Evolutionary conservation across 2,329 filamentous ascomycete genomes (phyloP).

Genomic region (Pseudogymnoascus sp.): DNA sequence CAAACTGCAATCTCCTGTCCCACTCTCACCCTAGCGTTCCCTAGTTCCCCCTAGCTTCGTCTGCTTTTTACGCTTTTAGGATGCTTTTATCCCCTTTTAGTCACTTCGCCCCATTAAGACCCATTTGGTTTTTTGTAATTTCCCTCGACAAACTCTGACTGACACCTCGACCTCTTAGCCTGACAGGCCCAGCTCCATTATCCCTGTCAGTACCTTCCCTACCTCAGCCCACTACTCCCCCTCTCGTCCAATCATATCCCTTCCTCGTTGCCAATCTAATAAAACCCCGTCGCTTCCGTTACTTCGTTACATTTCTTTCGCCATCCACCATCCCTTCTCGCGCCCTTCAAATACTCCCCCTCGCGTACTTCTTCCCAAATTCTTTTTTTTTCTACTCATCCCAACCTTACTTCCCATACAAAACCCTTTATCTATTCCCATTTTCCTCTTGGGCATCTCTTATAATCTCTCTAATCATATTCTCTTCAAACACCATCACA

Average conservation of each 20-base stretch:
- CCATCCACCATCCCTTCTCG: conserved; percentile 6
- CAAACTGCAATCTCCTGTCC: neutral
- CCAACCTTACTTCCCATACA: conserved; percentile 3
- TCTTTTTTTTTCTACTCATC: conserved; percentile 9
- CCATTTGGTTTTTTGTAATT: neutral
- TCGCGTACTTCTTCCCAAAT: neutral
- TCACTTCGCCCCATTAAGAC: neutral
- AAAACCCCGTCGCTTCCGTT: conserved; percentile 7
- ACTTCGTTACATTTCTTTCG: conserved; percentile 9
- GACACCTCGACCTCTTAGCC: conserved; percentile 8
- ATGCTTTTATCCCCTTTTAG: neutral
- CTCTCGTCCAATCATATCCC: neutral
- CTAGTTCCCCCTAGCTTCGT: neutral
- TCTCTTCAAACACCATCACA: conserved; percentile 15
- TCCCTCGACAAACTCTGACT: conserved; percentile 3
- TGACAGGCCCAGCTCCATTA: conserved; percentile 8
- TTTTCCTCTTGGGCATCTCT: neutral
- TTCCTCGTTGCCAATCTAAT: neutral
- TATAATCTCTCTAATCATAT: conserved; percentile 16
- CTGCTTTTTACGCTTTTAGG: neutral
- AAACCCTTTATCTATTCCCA: neutral
- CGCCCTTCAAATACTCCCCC: conserved; percentile 6
- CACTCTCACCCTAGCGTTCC: neutral
- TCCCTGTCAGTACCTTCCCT: conserved; percentile 8
- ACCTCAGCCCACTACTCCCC: neutral